Conservation (phyloP, 192 early-diverging fungal genomes). For the Linnemannia hyalina region DNA sequence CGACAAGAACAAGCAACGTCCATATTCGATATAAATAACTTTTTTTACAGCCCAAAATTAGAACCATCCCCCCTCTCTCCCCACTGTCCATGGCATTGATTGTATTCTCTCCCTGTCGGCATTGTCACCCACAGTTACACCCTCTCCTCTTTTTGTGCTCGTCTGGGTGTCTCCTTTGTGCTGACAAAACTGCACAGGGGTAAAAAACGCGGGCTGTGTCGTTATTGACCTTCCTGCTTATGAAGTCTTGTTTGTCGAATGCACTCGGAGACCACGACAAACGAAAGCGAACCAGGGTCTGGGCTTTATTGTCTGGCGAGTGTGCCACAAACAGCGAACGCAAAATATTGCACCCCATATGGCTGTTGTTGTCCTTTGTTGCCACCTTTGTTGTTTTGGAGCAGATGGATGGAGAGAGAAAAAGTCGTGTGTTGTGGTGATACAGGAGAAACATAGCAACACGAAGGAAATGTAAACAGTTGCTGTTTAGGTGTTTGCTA, state of each 20-base stretch:
- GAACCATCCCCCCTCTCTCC: not conserved
- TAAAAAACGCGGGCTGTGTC: not conserved
- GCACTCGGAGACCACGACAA: not conserved
- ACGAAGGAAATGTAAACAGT: not conserved
- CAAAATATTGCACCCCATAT: not conserved
- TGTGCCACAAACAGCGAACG: not conserved
- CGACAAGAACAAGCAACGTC: not conserved
- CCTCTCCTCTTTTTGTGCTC: not conserved
- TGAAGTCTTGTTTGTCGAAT: not conserved
- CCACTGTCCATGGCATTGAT: not conserved
- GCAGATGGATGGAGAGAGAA: not conserved
- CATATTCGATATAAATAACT: slow-evolving; percentile 11
- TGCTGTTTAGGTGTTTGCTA: not conserved
- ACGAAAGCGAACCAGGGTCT: not conserved
- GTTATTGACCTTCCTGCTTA: not conserved
- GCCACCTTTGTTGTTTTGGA: not conserved
- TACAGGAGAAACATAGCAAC: not conserved
- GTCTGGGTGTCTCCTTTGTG: not conserved
- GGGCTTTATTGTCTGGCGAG: not conserved
- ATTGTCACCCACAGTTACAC: not conserved
- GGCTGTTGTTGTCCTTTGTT: not conserved
- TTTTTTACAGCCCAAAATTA: slow-evolving; percentile 7
- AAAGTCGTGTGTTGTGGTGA: not conserved
- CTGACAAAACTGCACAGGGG: not conserved
- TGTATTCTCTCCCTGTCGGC: not conserved